phyloP scores from a whole-genome alignment of 2,329 filamentous ascomycete genomes.

The Arthrobotrys megalospora region DNA sequence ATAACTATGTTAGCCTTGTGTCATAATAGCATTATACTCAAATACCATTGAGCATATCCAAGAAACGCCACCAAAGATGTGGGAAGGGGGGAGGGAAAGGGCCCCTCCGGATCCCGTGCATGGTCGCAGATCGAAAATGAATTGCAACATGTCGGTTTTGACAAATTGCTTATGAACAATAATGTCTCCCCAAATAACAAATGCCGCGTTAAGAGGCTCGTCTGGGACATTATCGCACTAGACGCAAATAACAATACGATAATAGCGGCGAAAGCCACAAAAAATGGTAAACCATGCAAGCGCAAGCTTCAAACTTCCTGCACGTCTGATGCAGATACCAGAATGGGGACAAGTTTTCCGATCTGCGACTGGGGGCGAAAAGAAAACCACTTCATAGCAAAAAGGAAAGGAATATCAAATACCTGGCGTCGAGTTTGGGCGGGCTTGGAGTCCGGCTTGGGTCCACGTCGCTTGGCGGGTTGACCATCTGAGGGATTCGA shows the following conservation, averaged over 20 bases:
- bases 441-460: slow-evolving; percentile 96
- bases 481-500: slow-evolving; percentile 77
- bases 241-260: slow-evolving; percentile 37
- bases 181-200: slow-evolving; percentile 6
- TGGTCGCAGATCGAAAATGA: slow-evolving; percentile 48
- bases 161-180: slow-evolving; percentile 53
- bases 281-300: background rate
- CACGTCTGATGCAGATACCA: slow-evolving; percentile 9
- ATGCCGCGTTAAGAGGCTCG: slow-evolving; percentile 38
- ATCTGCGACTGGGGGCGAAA: slow-evolving; percentile 53
- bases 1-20: slow-evolving; percentile 49
- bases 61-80: slow-evolving; percentile 45
- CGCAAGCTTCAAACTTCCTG: slow-evolving; percentile 7
- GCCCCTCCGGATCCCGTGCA: slow-evolving; percentile 6
- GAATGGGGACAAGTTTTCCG: slow-evolving; percentile 43
- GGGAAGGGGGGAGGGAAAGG: slow-evolving; percentile 1
- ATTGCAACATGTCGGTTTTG: slow-evolving; percentile 58
- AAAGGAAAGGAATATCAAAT: slow-evolving; percentile 68
- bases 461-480: slow-evolving; percentile 87
- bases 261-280: slow-evolving; percentile 41
- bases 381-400: slow-evolving; percentile 17
- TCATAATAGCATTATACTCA: slow-evolving; percentile 49
- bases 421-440: slow-evolving; percentile 93
- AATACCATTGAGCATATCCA: slow-evolving; percentile 31
- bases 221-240: slow-evolving; percentile 18